Evolutionary conservation across 2,329 filamentous ascomycete species (phyloP).

Genomic region (Knufia fluminis): DNA sequence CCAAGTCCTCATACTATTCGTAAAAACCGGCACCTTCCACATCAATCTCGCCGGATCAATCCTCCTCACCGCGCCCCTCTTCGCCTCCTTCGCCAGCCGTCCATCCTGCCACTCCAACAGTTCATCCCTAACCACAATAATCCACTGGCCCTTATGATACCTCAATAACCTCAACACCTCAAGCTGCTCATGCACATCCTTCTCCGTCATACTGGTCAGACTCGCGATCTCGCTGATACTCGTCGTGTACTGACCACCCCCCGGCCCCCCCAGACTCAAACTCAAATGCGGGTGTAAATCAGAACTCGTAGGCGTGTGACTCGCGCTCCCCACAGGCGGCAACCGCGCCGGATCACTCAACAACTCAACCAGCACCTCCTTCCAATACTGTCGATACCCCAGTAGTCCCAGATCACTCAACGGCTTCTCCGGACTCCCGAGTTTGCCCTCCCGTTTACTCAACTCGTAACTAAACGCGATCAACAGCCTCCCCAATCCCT

Average conservation of each 20-base stretch:
- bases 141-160: constrained; percentile 94
- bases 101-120: constrained; percentile 60
- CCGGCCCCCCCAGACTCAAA: constrained; percentile 10
- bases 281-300: constrained; percentile 20
- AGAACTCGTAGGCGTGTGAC: constrained; percentile 19
- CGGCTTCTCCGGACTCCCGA: constrained; percentile 93
- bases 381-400: constrained; percentile 96
- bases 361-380: constrained; percentile 82
- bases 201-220: constrained; percentile 85
- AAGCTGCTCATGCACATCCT: constrained; percentile 89
- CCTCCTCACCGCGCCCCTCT: constrained; percentile 56
- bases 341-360: constrained; percentile 62
- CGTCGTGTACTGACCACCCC: constrained; percentile 34
- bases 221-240: constrained; percentile 79
- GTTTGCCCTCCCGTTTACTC: constrained; percentile 86
- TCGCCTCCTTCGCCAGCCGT: constrained; percentile 68
- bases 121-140: constrained; percentile 82
- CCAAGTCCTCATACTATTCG: constrained; percentile 83
- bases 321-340: constrained; percentile 18
- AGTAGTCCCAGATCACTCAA: constrained; percentile 86
- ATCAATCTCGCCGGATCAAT: constrained; percentile 73
- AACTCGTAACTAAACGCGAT: constrained; percentile 98
- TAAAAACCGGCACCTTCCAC: constrained; percentile 96
- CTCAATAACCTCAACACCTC: constrained; percentile 91
- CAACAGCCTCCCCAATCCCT: constrained; percentile 82